Evolutionary conservation across 805 yeast genomes (phyloP).

Genomic region (Monosporozyma siamensis): DNA sequence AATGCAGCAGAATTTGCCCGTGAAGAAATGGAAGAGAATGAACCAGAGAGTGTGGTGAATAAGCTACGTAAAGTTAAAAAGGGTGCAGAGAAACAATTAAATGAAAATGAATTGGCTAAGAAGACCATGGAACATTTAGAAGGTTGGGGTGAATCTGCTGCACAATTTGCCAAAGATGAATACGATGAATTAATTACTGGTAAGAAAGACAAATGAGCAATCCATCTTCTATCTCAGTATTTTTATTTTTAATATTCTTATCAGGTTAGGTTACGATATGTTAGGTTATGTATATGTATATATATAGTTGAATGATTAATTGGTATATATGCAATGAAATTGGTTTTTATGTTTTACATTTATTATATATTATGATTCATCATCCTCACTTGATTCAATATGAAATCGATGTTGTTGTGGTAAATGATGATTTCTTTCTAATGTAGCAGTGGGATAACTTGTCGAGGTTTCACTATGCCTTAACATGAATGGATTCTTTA

Average conservation of each 20-base stretch:
- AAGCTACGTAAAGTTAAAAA: not conserved
- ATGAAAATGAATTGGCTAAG: constrained; percentile 24
- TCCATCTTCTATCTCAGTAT: not conserved
- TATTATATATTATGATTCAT: not conserved
- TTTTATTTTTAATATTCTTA: not conserved
- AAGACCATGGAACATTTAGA: constrained; percentile 31
- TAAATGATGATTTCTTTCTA: not conserved
- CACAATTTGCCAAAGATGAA: constrained; percentile 36
- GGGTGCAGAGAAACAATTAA: constrained; percentile 3
- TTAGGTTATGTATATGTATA: not conserved
- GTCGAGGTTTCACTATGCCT: constrained; percentile 2
- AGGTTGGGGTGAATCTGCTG: constrained; percentile 42
- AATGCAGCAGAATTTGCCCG: constrained; percentile 33
- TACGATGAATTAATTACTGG: constrained; percentile 31
- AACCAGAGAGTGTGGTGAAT: not conserved
- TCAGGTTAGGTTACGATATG: too few relatives aligned
- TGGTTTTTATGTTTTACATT: not conserved
- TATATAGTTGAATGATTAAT: too few relatives aligned
- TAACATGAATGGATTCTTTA: constrained; percentile 2
- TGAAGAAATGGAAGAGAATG: constrained; percentile 28
- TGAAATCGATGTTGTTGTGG: not conserved
- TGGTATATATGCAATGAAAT: not conserved
- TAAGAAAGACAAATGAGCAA: constrained; percentile 16
- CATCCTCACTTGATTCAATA: constrained; percentile 3
- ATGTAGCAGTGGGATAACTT: not conserved